A percentile compares a stretch with the other conserved stretches of the same genome.
These are phyloP conservation scores for Leishmania tarentolae DNA, from an alignment of 208 protist species.

Conservation along the genomic window DNA sequence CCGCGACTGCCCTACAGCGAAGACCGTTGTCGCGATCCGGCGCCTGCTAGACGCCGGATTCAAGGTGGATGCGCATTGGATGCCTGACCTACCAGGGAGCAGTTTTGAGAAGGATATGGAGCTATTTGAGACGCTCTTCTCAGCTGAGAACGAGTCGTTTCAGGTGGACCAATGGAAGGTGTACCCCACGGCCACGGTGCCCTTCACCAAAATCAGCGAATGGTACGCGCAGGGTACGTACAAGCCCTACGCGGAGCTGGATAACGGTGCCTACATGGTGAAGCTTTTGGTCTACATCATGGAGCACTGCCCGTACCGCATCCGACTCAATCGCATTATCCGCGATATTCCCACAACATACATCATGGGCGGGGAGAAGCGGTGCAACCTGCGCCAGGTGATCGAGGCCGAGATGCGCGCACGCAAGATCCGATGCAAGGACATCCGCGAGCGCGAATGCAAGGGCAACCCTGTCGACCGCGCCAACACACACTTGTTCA, in stretches of 20 bases:
- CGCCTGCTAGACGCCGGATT: constrained; percentile 97
- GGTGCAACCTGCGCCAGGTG: constrained; percentile 98
- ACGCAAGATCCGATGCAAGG: constrained; percentile 89
- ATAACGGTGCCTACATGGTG: constrained; percentile 83
- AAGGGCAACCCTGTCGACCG: constrained; percentile 76
- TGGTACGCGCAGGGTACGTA: constrained; percentile 96
- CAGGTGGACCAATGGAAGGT: constrained; percentile 99
- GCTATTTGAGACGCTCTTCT: constrained; percentile 91
- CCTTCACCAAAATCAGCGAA: constrained; percentile 98
- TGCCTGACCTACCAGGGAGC: constrained; percentile 99
- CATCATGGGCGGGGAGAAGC: constrained; percentile 97
- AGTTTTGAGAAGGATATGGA: constrained; percentile 95
- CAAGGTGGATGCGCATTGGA: constrained; percentile 99
- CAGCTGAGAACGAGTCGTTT: constrained; percentile 91
- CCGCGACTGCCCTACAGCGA: constrained; percentile 96
- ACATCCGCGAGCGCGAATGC: constrained; percentile 96
- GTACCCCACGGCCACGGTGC: constrained; percentile 99
- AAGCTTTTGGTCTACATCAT: constrained; percentile 97
- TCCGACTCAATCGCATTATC: constrained; percentile 98
- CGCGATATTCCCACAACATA: constrained; percentile 99
- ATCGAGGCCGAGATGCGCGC: constrained; percentile 95
- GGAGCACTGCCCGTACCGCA: constrained; percentile 96
- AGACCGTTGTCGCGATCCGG: constrained; percentile 93
- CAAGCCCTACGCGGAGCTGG: constrained; percentile 94
- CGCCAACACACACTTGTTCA: constrained; percentile 64